Conservation (phyloP, 371 early-diverging fungal genomes). For the Rhizopus delemar region DNA sequence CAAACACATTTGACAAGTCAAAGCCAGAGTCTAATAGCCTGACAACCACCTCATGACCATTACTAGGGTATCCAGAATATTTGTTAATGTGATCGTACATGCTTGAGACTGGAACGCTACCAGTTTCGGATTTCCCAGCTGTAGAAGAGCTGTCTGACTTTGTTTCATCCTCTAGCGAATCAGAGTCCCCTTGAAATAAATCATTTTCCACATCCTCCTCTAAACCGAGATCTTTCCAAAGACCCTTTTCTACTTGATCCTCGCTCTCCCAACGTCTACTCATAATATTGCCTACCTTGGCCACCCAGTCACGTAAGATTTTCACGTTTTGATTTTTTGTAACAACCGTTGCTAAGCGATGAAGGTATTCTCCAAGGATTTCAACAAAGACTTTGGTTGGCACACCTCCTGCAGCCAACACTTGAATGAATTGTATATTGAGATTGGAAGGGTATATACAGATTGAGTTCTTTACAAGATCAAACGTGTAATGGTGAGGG, state of each 20-base stretch:
- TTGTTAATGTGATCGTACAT: constrained; percentile 21
- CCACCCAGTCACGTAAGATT: constrained; percentile 44
- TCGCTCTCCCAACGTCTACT: constrained; percentile 38
- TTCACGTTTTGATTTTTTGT: constrained; percentile 35
- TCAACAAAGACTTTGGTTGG: constrained; percentile 38
- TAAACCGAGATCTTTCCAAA: constrained; percentile 25
- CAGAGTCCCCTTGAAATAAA: constrained; percentile 13
- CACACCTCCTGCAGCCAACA: constrained; percentile 43
- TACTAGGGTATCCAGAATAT: constrained; percentile 42
- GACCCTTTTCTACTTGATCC: constrained; percentile 21
- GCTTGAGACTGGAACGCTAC: neutral
- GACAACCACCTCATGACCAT: constrained; percentile 34
- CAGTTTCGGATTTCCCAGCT: neutral
- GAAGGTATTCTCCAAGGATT: constrained; percentile 41
- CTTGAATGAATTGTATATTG: constrained; percentile 52
- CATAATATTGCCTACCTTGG: constrained; percentile 35
- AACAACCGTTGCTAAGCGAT: constrained; percentile 32
- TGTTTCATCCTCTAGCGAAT: constrained; percentile 6
- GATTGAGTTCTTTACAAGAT: constrained; percentile 40
- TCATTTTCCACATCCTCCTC: constrained; percentile 27
- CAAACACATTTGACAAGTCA: constrained; percentile 41
- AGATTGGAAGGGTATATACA: constrained; percentile 42
- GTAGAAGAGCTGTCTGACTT: neutral
- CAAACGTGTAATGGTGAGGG: constrained; percentile 47
- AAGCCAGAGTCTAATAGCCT: constrained; percentile 50